phyloP scores from a whole-genome alignment of 148 eudicot genomes.

The Limonium bicolor region DNA sequence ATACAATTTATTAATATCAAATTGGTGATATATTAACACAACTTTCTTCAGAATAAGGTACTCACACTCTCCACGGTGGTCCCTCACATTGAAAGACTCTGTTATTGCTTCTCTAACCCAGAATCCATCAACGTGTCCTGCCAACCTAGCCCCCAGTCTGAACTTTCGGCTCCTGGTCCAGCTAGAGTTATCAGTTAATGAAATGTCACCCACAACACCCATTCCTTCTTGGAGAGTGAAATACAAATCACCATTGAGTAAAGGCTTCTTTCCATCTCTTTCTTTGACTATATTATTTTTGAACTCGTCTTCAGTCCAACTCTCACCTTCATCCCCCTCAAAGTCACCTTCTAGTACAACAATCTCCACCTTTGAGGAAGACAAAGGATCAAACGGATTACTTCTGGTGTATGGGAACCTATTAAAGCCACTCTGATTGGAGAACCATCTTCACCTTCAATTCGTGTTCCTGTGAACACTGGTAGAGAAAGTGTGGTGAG shows the following conservation, averaged over 20 bases:
- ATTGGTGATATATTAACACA: neutral
- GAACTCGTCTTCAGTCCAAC: constrained; percentile 67
- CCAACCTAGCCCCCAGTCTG: constrained; percentile 62
- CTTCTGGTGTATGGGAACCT: constrained; percentile 32
- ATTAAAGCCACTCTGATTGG: constrained; percentile 50
- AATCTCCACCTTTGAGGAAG: constrained; percentile 59
- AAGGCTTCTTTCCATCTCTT: constrained; percentile 69
- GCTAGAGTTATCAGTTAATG: constrained; percentile 67
- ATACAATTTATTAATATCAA: neutral
- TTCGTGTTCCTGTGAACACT: constrained; percentile 87
- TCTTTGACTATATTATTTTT: constrained; percentile 55
- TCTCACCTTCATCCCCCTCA: constrained; percentile 49
- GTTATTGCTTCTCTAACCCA: constrained; percentile 68
- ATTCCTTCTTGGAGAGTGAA: constrained; percentile 42
- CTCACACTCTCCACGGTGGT: constrained; percentile 85
- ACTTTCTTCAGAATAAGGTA: neutral
- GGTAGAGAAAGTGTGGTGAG: constrained; percentile 53
- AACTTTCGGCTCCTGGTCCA: constrained; percentile 75
- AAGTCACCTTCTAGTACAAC: constrained; percentile 79
- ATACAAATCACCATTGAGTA: constrained; percentile 43
- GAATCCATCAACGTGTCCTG: constrained; percentile 34
- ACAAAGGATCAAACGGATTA: constrained; percentile 34
- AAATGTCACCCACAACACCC: constrained; percentile 45
- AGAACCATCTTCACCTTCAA: constrained; percentile 72
- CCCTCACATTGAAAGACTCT: constrained; percentile 60